These are phyloP conservation scores for Stagonosporopsis chrysanthemi DNA, from an alignment of 2,329 filamentous ascomycete genomes.

Conservation along the genomic window DNA sequence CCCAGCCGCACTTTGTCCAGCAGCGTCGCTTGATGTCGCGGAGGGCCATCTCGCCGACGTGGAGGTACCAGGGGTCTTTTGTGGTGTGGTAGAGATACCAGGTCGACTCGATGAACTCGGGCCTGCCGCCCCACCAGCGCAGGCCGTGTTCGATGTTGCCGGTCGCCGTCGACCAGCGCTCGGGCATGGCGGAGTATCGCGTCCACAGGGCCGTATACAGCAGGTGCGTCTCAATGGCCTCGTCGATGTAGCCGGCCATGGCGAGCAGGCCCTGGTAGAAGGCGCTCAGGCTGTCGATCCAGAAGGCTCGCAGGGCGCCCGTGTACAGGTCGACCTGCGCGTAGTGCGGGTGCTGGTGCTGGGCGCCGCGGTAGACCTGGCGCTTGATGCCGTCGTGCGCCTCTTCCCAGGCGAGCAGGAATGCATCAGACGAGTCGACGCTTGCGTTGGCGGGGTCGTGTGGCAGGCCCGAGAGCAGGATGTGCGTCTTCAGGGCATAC, in stretches of 20 bases:
- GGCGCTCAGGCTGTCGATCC: constrained; percentile 95
- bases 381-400: constrained; percentile 87
- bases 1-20: constrained; percentile 92
- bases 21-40: constrained; percentile 87
- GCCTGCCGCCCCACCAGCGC: constrained; percentile 92
- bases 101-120: constrained; percentile 96
- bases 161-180: constrained; percentile 89
- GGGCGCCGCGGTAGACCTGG: constrained; percentile 81
- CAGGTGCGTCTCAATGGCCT: constrained; percentile 88
- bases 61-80: constrained; percentile 92
- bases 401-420: constrained; percentile 82
- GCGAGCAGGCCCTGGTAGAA: constrained; percentile 92
- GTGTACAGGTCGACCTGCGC: constrained; percentile 88
- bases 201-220: constrained; percentile 95
- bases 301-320: constrained; percentile 86
- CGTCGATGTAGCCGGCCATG: constrained; percentile 86
- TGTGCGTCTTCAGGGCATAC: constrained; percentile 93
- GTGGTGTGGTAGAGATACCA: constrained; percentile 97
- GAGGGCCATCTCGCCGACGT: constrained; percentile 94
- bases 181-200: constrained; percentile 89
- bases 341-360: constrained; percentile 87
- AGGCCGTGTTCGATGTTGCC: constrained; percentile 85
- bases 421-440: constrained; percentile 75
- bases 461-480: constrained; percentile 78
- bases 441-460: constrained; percentile 59